Percentiles rank a stretch among this genome's conserved stretches.
These are phyloP conservation scores for Hypericum perforatum DNA, from an alignment of 345 rosid species.

Conservation along the genomic window DNA sequence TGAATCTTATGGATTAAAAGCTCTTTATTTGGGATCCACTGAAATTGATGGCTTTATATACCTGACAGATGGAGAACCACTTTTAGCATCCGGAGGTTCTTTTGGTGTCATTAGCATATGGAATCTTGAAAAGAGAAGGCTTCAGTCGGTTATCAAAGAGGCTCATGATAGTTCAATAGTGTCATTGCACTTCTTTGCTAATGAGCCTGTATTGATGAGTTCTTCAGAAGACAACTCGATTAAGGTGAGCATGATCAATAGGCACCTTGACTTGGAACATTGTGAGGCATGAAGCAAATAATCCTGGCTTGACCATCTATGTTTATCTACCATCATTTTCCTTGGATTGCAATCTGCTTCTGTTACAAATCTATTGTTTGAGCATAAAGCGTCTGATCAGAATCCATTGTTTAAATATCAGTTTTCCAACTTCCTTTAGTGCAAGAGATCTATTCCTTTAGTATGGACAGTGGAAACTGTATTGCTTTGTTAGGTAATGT, in stretches of 20 bases:
- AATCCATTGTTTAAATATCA: no score
- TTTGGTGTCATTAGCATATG: constrained; percentile 93
- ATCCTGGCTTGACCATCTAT: no score
- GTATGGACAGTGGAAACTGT: no score
- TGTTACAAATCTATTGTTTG: no score
- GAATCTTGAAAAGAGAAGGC: constrained; percentile 92
- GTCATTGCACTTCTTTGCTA: constrained; percentile 80
- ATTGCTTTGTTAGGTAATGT: no score
- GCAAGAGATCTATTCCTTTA: no score
- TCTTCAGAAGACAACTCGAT: constrained; percentile 90
- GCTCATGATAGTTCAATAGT: constrained; percentile 83
- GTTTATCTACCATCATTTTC: no score
- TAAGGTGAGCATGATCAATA: constrained; percentile 39
- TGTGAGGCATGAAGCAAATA: background rate
- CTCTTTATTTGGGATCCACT: background rate
- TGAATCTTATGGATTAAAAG: no score
- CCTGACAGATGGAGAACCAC: constrained; percentile 76
- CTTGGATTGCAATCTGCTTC: no score
- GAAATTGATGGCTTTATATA: background rate
- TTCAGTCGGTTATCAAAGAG: constrained; percentile 76
- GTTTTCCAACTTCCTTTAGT: no score
- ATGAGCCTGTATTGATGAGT: constrained; percentile 95
- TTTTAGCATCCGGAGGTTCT: constrained; percentile 90
- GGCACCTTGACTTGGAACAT: background rate
- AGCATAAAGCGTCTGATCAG: no score